Base-by-base conservation (phyloP, 179 eudicot species). In the Pouteria campechiana region DNA sequence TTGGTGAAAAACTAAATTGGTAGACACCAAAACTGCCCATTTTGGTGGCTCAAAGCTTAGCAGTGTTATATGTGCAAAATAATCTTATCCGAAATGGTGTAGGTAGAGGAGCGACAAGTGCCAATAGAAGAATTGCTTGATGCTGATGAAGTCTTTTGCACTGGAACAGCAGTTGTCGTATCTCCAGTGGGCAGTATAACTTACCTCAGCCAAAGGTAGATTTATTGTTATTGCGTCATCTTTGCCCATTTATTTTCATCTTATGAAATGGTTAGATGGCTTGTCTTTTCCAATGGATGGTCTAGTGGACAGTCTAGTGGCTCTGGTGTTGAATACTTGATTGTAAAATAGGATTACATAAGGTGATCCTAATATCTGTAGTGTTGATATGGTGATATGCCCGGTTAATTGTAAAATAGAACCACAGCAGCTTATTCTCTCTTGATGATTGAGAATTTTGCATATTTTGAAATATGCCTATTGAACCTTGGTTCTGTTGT, bases 111-210 rank as follows among this genome's bases (percentile, higher is more conserved):
- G 57, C 73, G 74, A 34, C 69, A 25, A 32, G 84, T 89, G 31
- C 32, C 87, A 3, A 87, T 85, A 40, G 93, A 89, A 7, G 77
- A 89, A 50, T 63, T 89, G 55, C 90, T 85, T 16, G 66, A 79
- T 60, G 97, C 97, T n/a, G 97, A 89, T 74, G 97, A 89, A 74
- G 89, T 89, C 40, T 89, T 89, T 52, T 86, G 93, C 54, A 89
- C 95, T 11, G 97, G 93, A 63, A 89, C 95, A 7, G 97, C 95
- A 22, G 95, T 89, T 41, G 97, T 89, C 36, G 74, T 89, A 41
- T 85, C 84, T 30, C 97, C 90, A 31, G 97, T 89, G 37, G 97
- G 95, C 44, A 89, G 97, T 65, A 64, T 89, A 44, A 89, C 97
- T 25, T 70, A 89, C 51, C 70, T 40, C 55, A 76, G 68, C 39